phyloP scores from a whole-genome alignment of 495 filamentous ascomycete species.

The Hyaloscypha bicolor region DNA sequence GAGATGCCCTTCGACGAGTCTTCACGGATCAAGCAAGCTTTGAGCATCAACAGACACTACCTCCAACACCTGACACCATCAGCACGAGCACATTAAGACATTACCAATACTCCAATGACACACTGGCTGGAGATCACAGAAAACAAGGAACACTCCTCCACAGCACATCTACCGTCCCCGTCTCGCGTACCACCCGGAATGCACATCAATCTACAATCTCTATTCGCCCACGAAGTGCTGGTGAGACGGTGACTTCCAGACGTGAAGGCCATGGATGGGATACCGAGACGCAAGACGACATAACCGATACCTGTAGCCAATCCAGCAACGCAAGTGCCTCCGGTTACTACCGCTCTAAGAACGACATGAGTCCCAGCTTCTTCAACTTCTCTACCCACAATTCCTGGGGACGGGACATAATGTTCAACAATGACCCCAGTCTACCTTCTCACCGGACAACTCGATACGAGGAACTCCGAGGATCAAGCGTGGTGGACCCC shows the following conservation, averaged over 20 bases:
- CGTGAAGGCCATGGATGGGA: conserved; percentile 37
- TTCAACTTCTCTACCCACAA: conserved; percentile 23
- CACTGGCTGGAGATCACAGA: conserved; percentile 9
- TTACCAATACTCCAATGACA: conserved; percentile 42
- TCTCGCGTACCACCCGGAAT: conserved; percentile 4
- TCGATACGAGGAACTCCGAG: conserved; percentile 18
- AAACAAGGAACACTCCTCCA: conserved; percentile 19
- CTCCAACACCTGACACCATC: conserved; percentile 58
- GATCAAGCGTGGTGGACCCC: conserved; percentile 24
- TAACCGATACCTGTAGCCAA: conserved; percentile 23
- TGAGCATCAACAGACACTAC: conserved; percentile 36
- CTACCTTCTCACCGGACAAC: conserved; percentile 15
- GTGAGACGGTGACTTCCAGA: conserved; percentile 33
- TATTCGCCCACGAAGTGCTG: conserved; percentile 31
- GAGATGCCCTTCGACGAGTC: conserved; percentile 16
- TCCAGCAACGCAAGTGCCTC: conserved; percentile 11
- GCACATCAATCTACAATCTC: conserved; percentile 24
- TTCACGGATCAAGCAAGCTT: conserved; percentile 20
- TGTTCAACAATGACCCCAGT: conserved; percentile 26
- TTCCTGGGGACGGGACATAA: conserved; percentile 30
- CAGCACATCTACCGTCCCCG: conserved; percentile 21
- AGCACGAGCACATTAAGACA: conserved; percentile 50
- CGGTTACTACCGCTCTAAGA: neutral
- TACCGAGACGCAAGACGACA: conserved; percentile 28
- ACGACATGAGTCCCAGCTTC: conserved; percentile 26